Base-by-base conservation (phyloP, 2,329 filamentous ascomycete species). In the Fusarium sp. region DNA sequence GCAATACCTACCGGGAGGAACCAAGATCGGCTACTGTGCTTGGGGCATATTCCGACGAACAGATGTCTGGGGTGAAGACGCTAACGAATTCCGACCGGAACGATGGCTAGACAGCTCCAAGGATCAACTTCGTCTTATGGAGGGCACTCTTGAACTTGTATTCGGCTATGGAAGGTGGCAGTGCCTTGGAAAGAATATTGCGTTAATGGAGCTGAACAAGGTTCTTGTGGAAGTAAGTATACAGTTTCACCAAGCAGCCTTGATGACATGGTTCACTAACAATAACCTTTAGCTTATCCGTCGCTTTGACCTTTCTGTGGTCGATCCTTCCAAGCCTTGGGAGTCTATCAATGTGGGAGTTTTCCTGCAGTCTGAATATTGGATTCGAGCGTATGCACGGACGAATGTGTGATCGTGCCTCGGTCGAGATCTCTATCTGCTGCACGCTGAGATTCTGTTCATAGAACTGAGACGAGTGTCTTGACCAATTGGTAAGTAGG, bases 131-230 rank as follows among this genome's bases (percentile, higher is more conserved):
- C 76, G 60, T 8, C 62, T 68, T 27, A 82, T 81, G 79, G 80
- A 83, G 60, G 73, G 71, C n/a, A 77, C 78, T 1, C 59, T 81
- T 16, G 82, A 83, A 9, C 59, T 83, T 8, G 73, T 82, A 0
- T 83, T 83, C 56, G 77, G 81, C 2, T 78, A 80, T 27, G 82
- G 83, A 0, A 57, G 77, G 10, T 83, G 79, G 76, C 75, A 77
- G 38, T 84, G 82, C 40, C 63, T 83, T 9, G 82, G 82, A 1
- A 77, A 78, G 7, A 77, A 75, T 1, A 75, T 83, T 18, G 81
- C 82, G 2, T 46, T 78, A 9, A 79, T 84, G 70, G 81, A 83
- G 68, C 29, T 83, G 52, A 81, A 81, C 50, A 80, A 80, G 73
- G 58, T 79, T 9, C 75, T 82, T 24, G 81, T 83, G 20, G 83